These are phyloP conservation scores for Saturnispora bothae DNA, from an alignment of 805 yeast species.

Conservation along the genomic window DNA sequence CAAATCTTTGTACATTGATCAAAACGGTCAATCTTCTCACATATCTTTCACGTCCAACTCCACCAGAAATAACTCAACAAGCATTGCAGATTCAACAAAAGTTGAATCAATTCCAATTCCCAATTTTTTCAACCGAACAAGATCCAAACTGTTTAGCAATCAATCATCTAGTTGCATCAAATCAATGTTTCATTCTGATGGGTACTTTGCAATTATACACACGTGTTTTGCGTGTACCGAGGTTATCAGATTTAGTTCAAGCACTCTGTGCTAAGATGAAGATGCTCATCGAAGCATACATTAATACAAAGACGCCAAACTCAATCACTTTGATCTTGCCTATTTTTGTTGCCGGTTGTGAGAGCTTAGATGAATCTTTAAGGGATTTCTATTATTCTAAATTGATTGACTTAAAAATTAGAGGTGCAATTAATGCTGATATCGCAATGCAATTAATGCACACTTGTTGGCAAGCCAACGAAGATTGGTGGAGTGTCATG, in stretches of 20 bases:
- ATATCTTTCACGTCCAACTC: conserved; percentile 2
- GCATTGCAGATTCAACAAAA: conserved; percentile 33
- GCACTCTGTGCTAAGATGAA: conserved; percentile 34
- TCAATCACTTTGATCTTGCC: conserved; percentile 49
- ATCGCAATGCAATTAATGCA: conserved; percentile 32
- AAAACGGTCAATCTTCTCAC: conserved; percentile 21
- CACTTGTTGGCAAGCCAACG: conserved; percentile 43
- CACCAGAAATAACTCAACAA: conserved; percentile 20
- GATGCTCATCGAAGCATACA: conserved; percentile 26
- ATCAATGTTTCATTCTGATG: conserved; percentile 40
- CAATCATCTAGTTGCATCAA: conserved; percentile 33
- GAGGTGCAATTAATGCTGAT: conserved; percentile 30
- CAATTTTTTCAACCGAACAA: conserved; percentile 7
- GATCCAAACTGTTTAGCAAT: conserved; percentile 13
- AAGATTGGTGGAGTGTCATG: conserved; percentile 43
- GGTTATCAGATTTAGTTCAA: conserved; percentile 37
- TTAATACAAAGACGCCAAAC: conserved; percentile 38
- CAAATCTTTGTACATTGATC: conserved; percentile 36
- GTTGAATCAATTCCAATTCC: conserved; percentile 22
- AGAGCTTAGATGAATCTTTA: conserved; percentile 30
- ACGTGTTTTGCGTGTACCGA: conserved; percentile 40
- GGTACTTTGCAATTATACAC: conserved; percentile 48
- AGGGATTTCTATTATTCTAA: conserved; percentile 31
- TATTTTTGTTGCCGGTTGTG: conserved; percentile 50
- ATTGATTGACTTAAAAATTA: conserved; percentile 31